Evolutionary conservation across 495 filamentous ascomycete genomes (phyloP).

Genomic region (Gamarada debralockiae): DNA sequence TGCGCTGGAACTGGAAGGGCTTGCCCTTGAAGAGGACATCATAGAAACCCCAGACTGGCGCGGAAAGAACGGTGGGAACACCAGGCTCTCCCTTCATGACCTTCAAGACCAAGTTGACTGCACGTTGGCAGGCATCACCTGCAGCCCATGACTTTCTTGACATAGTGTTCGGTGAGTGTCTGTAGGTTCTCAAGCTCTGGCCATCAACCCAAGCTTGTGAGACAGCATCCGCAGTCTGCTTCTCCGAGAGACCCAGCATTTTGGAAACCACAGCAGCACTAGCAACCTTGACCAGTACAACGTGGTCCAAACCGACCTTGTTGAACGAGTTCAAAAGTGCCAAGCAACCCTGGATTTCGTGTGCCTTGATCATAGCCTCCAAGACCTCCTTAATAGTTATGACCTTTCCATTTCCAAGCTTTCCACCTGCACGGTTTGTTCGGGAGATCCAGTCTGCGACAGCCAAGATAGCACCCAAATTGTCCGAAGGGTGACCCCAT

Average conservation of each 20-base stretch:
- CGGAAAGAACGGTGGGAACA: conserved; percentile 86
- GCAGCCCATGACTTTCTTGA: conserved; percentile 98
- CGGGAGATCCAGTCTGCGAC: conserved; percentile 97
- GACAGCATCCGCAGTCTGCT: conserved; percentile 90
- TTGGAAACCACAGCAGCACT: conserved; percentile 91
- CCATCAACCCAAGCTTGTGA: conserved; percentile 98
- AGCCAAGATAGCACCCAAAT: conserved; percentile 91
- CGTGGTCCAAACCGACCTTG: conserved; percentile 96
- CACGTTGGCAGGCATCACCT: conserved; percentile 94
- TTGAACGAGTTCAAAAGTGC: conserved; percentile 98
- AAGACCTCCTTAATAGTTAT: conserved; percentile 85
- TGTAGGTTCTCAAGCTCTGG: conserved; percentile 92
- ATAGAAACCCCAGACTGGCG: conserved; percentile 97
- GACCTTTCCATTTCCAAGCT: conserved; percentile 80
- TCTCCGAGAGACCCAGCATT: conserved; percentile 84
- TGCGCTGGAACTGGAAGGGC: conserved; percentile 91
- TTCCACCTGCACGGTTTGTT: conserved; percentile 88
- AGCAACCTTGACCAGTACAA: conserved; percentile 96
- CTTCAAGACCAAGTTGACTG: conserved; percentile 91
- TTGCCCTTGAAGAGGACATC: conserved; percentile 95
- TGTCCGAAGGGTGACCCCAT: conserved; percentile 98
- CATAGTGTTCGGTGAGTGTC: conserved; percentile 98
- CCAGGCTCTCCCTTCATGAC: conserved; percentile 89
- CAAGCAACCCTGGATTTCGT: conserved; percentile 97
- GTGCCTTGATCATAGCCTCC: conserved; percentile 98